A percentile compares a stretch with the other conserved stretches of the same genome.
These are phyloP conservation scores for Globisporangium radiosum DNA, from an alignment of 352 stramenopile genomes.

Conservation along the genomic window DNA sequence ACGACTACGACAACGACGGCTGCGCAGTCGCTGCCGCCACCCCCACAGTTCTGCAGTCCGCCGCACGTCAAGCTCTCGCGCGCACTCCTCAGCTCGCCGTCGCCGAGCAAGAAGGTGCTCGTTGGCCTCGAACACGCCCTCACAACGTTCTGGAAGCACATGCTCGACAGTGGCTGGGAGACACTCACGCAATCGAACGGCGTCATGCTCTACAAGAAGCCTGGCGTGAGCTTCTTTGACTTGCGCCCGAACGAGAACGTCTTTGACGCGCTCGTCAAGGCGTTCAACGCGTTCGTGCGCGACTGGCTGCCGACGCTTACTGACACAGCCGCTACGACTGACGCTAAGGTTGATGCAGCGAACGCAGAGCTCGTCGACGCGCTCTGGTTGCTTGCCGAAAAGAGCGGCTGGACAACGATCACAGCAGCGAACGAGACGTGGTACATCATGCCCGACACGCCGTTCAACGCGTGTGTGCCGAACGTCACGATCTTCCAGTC, in stretches of 20 bases:
- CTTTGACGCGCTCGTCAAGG: slow-evolving; percentile 65
- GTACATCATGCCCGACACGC: slow-evolving; percentile 58
- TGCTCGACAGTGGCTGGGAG: slow-evolving; percentile 54
- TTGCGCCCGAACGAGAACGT: slow-evolving; percentile 69
- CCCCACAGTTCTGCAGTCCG: slow-evolving; percentile 11
- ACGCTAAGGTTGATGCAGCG: slow-evolving; percentile 13
- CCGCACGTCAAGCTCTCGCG: slow-evolving; percentile 12
- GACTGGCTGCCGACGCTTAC: slow-evolving; percentile 16
- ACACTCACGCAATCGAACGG: slow-evolving; percentile 48
- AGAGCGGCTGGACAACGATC: slow-evolving; percentile 55
- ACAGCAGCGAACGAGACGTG: slow-evolving; percentile 35
- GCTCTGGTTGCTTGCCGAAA: slow-evolving; percentile 51
- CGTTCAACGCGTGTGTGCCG: slow-evolving; percentile 61
- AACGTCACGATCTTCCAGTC: slow-evolving; percentile 73
- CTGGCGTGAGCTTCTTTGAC: slow-evolving; percentile 57
- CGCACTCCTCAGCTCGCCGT: slow-evolving; percentile 9
- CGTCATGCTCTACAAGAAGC: slow-evolving; percentile 60
- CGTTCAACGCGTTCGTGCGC: slow-evolving; percentile 41
- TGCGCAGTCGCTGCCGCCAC: slow-evolving; percentile 3
- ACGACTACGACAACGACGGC: neutral
- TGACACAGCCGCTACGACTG: slow-evolving; percentile 9
- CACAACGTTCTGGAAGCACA: slow-evolving; percentile 46
- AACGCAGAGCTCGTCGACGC: slow-evolving; percentile 31
- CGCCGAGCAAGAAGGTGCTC: slow-evolving; percentile 15
- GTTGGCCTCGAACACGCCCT: slow-evolving; percentile 21